Base-by-base conservation (phyloP, 441 rosid species). In the Caryocar brasiliense region DNA sequence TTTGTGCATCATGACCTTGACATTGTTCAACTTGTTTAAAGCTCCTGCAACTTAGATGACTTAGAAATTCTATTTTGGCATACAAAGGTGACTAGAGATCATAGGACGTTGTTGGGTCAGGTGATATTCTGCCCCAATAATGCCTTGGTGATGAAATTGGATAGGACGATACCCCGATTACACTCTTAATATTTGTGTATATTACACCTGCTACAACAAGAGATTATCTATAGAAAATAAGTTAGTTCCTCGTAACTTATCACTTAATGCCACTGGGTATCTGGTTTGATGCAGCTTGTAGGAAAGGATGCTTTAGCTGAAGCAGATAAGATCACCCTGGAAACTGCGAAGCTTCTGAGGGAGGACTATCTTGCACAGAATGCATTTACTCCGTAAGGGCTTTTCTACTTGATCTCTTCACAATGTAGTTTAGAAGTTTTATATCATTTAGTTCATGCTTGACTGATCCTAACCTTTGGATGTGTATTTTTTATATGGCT, bases 261-360 rank as follows among this genome's bases (percentile, higher is more conserved):
- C 5, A 17, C 13, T 59, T 51, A 54, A 40, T 29, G 32, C 24
- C 38, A 7, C 28, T 59, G 55, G 21, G 28, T 34, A 12, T 62
- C 66, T 67, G 55, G 15, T 39, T 58, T 29, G 12, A 37, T 68
- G 66, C 82, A 93, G 97, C 97, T 93, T 68, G 99, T 89, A 23
- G 97, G 99, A 48, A 93, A 93, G 74, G 99, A 93, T 77, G 99
- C 97, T 54, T 68, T 89, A 46, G 99, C 93, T 14, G 99, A 93
- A 73, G 74, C 58, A 52, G 99, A 93, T 67, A 93, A 93, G 73
- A 93, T 89, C 66, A 93, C 91, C 1, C 71, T 89, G 47, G 99
- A 93, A 70, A 86, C 95, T 52, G 96, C 99, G 37, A 93, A 93
- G 77, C 88, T 93, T 60, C 74, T 93, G 72, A 89, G 99, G 71